phyloP scores from a whole-genome alignment of 2,329 filamentous ascomycete genomes.

The Hypoxylon sp. region DNA sequence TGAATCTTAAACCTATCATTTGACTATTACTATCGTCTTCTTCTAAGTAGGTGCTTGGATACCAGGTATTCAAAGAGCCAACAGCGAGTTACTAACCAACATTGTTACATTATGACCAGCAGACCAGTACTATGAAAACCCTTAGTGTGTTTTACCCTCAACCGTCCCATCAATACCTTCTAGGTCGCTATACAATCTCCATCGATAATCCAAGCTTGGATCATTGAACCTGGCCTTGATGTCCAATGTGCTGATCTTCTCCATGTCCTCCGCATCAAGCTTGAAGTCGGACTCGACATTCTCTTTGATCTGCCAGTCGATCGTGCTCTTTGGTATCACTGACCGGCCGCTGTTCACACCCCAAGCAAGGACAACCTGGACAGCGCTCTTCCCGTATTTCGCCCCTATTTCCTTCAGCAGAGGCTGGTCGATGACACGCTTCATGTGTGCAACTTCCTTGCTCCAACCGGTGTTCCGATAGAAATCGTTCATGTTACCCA shows the following conservation, averaged over 20 bases:
- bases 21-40: no score
- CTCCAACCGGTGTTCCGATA: no score
- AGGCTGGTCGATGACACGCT: not conserved
- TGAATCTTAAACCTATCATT: no score
- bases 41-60: no score
- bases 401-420: not conserved
- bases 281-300: conserved; percentile 30
- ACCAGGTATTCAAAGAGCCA: no score
- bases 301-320: conserved; percentile 36
- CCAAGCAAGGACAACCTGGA: not conserved
- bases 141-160: no score
- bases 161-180: no score
- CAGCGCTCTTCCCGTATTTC: not conserved
- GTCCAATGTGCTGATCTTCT: conserved; percentile 22
- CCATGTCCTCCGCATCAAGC: conserved; percentile 22
- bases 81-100: no score
- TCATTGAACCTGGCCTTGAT: conserved; percentile 35
- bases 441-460: not conserved
- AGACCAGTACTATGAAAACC: no score
- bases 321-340: conserved; percentile 37
- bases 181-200: conserved; percentile 33
- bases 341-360: not conserved
- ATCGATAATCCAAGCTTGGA: conserved; percentile 41
- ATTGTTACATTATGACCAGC: no score
- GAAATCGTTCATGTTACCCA: not conserved